These are phyloP conservation scores for Penicillium sp. DNA, from an alignment of 2,329 filamentous ascomycete species.

Conservation along the genomic window DNA sequence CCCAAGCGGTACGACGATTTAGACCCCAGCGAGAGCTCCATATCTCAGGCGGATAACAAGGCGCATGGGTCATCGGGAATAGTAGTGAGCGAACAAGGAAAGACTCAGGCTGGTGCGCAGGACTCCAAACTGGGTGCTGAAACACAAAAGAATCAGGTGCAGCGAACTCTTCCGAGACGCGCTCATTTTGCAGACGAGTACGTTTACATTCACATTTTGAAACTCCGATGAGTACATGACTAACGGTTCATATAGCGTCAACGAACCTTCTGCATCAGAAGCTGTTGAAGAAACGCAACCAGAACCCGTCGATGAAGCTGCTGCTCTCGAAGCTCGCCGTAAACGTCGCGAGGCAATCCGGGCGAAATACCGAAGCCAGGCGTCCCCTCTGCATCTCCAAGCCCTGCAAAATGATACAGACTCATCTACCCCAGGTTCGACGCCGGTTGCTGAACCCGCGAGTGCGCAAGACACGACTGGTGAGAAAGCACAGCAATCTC, in stretches of 20 bases:
- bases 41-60: constrained; percentile 35
- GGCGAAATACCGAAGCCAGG: constrained; percentile 71
- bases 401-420: constrained; percentile 64
- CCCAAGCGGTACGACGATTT: constrained; percentile 41
- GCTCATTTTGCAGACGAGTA: constrained; percentile 41
- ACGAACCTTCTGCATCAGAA: constrained; percentile 14
- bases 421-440: constrained; percentile 54
- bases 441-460: constrained; percentile 48
- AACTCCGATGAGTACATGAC: not conserved
- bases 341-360: constrained; percentile 81
- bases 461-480: constrained; percentile 38
- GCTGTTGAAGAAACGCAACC: constrained; percentile 39
- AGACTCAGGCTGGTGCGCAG: constrained; percentile 59
- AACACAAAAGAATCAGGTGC: constrained; percentile 61
- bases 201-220: constrained; percentile 28
- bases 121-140: constrained; percentile 65
- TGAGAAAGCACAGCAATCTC: constrained; percentile 29
- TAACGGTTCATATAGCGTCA: constrained; percentile 20
- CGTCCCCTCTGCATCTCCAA: constrained; percentile 71
- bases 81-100: constrained; percentile 64
- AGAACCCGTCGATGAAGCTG: constrained; percentile 72
- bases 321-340: constrained; percentile 79
- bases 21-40: constrained; percentile 27
- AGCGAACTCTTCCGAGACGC: constrained; percentile 46
- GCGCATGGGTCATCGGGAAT: constrained; percentile 55